Percentiles rank a stretch among this genome's conserved stretches.
phyloP scores from a whole-genome alignment of 306 rosid genomes.

The Ormosia emarginata region DNA sequence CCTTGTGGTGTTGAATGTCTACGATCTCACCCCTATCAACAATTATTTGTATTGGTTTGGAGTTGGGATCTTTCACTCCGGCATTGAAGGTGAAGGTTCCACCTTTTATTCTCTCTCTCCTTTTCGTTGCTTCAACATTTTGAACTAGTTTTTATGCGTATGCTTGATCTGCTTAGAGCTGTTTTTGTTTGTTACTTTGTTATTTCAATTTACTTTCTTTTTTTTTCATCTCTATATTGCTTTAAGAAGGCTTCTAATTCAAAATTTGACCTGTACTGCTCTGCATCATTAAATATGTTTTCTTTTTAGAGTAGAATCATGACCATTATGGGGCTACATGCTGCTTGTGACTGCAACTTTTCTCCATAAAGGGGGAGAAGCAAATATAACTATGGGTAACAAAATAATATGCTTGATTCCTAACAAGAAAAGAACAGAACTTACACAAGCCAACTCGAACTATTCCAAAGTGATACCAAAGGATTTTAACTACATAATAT shows the following conservation, averaged over 20 bases:
- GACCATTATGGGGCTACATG: background rate
- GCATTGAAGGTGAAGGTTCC: conserved; percentile 63
- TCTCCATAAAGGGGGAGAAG: background rate
- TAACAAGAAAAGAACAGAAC: background rate
- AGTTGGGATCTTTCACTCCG: conserved; percentile 89
- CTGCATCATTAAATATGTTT: background rate
- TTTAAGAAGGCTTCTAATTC: background rate
- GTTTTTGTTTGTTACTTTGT: background rate
- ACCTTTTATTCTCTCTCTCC: background rate
- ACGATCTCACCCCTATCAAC: conserved; percentile 91
- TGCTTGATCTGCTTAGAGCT: conserved; percentile 18
- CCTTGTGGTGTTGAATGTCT: conserved; percentile 69
- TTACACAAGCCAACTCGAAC: background rate
- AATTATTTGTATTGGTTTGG: conserved; percentile 82
- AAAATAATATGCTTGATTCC: background rate
- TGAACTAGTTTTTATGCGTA: background rate
- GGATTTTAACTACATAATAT: background rate
- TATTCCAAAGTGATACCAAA: background rate
- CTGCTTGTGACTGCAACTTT: background rate
- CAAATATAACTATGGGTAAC: background rate
- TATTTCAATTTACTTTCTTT: background rate
- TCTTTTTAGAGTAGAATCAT: background rate
- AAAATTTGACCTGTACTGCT: background rate
- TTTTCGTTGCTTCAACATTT: background rate
- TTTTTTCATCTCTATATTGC: background rate